Evolutionary conservation across 2,329 filamentous ascomycete species (phyloP), one percentile per base, ranked within the genome.

Genomic region (Gaeumannomyces sp.): DNA sequence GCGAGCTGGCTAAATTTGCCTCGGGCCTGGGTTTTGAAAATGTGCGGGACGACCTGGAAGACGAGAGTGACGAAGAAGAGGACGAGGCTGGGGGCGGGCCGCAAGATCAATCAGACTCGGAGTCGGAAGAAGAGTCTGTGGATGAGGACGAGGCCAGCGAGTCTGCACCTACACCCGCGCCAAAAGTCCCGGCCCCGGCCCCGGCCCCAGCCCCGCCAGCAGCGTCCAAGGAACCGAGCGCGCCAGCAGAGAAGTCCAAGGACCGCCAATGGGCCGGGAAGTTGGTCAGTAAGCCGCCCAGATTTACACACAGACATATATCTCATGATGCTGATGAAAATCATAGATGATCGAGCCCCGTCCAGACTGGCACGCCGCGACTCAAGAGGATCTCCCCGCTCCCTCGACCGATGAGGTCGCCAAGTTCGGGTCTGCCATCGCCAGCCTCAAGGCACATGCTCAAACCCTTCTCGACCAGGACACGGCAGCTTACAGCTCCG

Each of bases 401-500:
- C 79, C 80, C 3, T 73, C 72, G 1, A 76, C 78, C n/a, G 81
- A 83, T 60, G 77, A 83, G 53, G 71, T 78, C 38, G 76, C 74
- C 27, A 78, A 78, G 1, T 79, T 80, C 66, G 73, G 76, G 25
- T 70, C 76, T 22, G 76, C 79, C 16, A 77, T 85, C 31, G 76
- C 80, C 59, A 77, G 79, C 53, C 73, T 90, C 59, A 87, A 92
- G 71, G 78, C 86, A 19, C 87, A 96, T 75, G 93, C 92, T 4
- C 85, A 86, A 67, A 81, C 83, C 13, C 81, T 98, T 8, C 80
- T 98, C 27, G 88, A 96, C 64, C 82, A 86, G 31, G 95, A 99
- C 73, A 90, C 90, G 67, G 82, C 85, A 57, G 81, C 85, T 60
- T 99, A 97, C 77, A 83, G 83, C 64, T 85, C 87, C 31, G 89